Base-by-base conservation (phyloP, 805 yeast species). In the Cyberlindnera veronae region DNA sequence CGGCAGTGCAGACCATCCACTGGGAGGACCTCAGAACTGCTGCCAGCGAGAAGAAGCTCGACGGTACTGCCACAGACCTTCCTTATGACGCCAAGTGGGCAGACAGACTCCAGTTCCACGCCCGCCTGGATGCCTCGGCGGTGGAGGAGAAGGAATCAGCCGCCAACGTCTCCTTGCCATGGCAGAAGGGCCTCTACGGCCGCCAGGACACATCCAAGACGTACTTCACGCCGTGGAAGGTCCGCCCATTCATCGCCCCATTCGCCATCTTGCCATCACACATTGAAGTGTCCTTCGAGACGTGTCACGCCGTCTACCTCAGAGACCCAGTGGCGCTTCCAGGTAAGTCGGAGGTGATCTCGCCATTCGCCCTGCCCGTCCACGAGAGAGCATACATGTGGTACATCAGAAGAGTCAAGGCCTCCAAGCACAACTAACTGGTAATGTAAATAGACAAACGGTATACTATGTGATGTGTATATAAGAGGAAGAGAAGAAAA, bases 281-380 rank as follows among this genome's bases (percentile, higher is more conserved):
- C 64, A 69, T 93, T 39, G 98, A 93, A 67, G 69, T 93, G 32
- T 85, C 95, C 17, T 91, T 86, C 63, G 76, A 77, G 47, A 88
- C 97, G 5, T 91, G 98, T 61, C 96, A 90, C 62, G 97, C 96
- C 5, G 84, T 93, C n/a, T 93, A 91, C 64, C 67, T 93, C 62
- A 83, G 97, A 66, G 95, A 93, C 62, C 99, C 99, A 13, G 89
- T 93, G 36, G 95, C 97, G 12, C 79, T 97, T 62, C 96, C 97
- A 6, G 97, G 96, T 42, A 90, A 86, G 59, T 84, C 96, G 23
- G 99, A 93, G 69, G 95, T 93, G 44, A 85, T 93, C 48, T 72
- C 96, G 41, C 99, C 99, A 39, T 87, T 83, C 63, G 81, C 82
- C 28, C 71, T 78, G 47, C 81, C 80, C 44, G 78, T 81, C 50